Evolutionary conservation across 2,329 filamentous ascomycete genomes (phyloP), one percentile per base, ranked within the genome.

Genomic region (Colletotrichum liaoningense): DNA sequence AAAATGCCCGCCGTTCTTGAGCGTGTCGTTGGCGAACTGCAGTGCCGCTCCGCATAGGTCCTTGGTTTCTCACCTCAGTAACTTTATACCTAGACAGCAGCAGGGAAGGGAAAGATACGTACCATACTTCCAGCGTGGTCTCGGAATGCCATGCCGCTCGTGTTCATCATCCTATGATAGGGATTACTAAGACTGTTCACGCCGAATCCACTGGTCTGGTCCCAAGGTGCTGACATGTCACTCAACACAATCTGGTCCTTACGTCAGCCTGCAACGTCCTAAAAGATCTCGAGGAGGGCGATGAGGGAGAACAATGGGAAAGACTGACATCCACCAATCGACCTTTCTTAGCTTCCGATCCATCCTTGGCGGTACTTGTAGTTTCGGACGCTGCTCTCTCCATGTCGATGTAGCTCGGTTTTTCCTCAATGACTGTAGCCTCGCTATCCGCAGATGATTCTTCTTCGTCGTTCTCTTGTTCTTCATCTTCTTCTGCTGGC

Each of bases 171-270:
- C 97, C 97, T 99, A 89, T 86, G 83, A 91, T 97, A 97, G 76
- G 95, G 95, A 90, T 97, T 93, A 96, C 93, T 97, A 90, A 98
- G 89, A 87, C 92, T 97, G 86, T 91, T 95, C 87, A 93, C 93
- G 86, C 91, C 93, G 86, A 94, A 95, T 80, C 93, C 93, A 80
- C 88, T 88, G 66, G 90, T 93, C 86, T 94, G 93, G 79, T 91
- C 88, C 95, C 95, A 98, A 93, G 97, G 95, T 89, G 89, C 96
- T 91, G 92, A 99, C 97, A 99, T 99, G 90, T 99, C 97, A 91
- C 95, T 98, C 81, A 99, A 87, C 81, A 99, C 94, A 80, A 99
- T 91, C 89, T 91, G 19, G 75, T 33, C 28, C 19, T 22, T 49
- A 8, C 30, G 75, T 78, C 28, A 78, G 75, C 35, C 42, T 54